These are phyloP conservation scores for Dictyostelium firmibasis DNA, from an alignment of 78 protist genomes.

Conservation along the genomic window DNA sequence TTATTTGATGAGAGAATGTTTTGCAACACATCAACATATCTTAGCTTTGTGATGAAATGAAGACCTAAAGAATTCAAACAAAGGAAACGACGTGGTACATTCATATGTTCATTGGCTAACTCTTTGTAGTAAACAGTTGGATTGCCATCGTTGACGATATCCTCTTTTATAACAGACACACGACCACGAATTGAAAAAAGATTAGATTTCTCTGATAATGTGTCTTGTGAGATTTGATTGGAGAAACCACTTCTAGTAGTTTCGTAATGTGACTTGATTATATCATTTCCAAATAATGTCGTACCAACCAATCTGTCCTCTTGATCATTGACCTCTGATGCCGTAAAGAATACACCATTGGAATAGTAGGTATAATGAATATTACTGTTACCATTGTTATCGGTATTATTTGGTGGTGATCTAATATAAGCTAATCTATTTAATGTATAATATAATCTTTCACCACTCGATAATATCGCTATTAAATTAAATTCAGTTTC, in stretches of 20 bases:
- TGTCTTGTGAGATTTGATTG: constrained; percentile 17
- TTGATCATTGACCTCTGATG: background rate
- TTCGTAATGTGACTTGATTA: constrained; percentile 17
- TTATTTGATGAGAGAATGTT: background rate
- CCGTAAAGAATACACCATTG: constrained; percentile 50
- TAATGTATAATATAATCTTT: background rate
- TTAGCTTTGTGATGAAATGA: constrained; percentile 29
- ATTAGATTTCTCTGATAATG: constrained; percentile 40
- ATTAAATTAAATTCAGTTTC: background rate
- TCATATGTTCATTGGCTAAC: constrained; percentile 15
- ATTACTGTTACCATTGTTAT: background rate
- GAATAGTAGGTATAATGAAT: constrained; percentile 36
- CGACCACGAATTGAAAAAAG: constrained; percentile 31
- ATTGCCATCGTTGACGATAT: background rate
- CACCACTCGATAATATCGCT: constrained; percentile 15
- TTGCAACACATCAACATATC: constrained; percentile 23
- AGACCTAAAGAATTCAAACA: constrained; percentile 60
- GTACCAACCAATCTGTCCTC: constrained; percentile 38
- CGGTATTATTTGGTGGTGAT: constrained; percentile 8
- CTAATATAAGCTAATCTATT: background rate
- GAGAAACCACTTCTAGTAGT: background rate
- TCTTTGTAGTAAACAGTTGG: constrained; percentile 26
- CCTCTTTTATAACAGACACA: constrained; percentile 45
- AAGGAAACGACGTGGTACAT: constrained; percentile 43
- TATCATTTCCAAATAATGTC: background rate